Evolutionary conservation across 306 rosid species (phyloP), one percentile per base, ranked within the genome.

Genomic region (Carpinus viminea): DNA sequence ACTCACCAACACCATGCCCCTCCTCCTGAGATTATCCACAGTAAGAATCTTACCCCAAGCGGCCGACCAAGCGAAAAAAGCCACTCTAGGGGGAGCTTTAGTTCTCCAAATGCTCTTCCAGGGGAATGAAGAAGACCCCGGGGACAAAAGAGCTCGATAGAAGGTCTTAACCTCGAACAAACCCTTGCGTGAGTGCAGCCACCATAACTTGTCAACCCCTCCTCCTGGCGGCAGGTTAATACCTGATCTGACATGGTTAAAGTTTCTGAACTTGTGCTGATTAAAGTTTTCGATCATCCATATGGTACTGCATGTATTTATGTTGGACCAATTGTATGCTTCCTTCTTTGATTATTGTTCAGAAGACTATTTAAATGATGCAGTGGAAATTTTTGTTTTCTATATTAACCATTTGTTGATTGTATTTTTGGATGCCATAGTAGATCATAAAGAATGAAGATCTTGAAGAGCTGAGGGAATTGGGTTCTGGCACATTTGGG

Each of bases 401-500:
- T 52, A 24, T 57, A 72, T 71, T 54, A 66, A 43, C 45, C 66
- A 16, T 48, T 12, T 73, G 73, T 77, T 64, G 57, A 4, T 36
- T 77, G 24, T 12, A 55, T 78, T 75, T 83, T 68, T 66, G 81
- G 65, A 76, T 84, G 71, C 41, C 57, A 60, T 70, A 55, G 13
- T 79, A 92, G 97, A 83, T 88, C 65, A 92, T 92, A 73, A 87
- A 85, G 81, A 92, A 92, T 84, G 94, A 88, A 11, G 97, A 92
- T 88, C 97, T 92, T 84, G 97, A 92, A 87, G 97, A 92, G 82
- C 86, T 88, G 75, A 83, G 45, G 83, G 97, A 92, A 80, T 79
- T 92, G 85, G 97, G 97, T 79, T 90, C 94, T 79, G 97, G 97
- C 47, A 88, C 94, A 51, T 92, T 90, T 84, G 97, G 97, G 50